These are phyloP conservation scores for Penicillium crustosum DNA, from an alignment of 2,329 filamentous ascomycete species.

Conservation along the genomic window DNA sequence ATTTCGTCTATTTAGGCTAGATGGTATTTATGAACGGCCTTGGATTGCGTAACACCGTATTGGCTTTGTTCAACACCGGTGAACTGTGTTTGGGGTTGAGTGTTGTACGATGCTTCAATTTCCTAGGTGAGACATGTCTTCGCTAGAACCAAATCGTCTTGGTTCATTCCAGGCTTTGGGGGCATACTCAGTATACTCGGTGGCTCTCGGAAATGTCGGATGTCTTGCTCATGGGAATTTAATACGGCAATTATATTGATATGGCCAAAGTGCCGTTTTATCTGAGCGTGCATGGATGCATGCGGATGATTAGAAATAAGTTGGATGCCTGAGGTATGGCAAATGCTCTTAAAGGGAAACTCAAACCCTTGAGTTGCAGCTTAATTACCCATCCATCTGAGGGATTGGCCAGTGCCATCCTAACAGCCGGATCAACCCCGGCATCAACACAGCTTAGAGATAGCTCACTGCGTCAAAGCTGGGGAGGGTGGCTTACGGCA, in stretches of 20 bases:
- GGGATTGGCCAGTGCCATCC: neutral
- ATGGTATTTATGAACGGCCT: neutral
- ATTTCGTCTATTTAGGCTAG: neutral
- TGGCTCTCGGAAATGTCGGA: neutral
- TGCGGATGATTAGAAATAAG: neutral
- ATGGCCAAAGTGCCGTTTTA: neutral
- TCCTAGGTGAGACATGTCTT: neutral
- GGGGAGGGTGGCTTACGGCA: slow-evolving; percentile 7
- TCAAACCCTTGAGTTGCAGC: slow-evolving; percentile 7
- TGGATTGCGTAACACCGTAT: neutral
- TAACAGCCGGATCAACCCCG: slow-evolving; percentile 2
- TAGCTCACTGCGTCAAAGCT: slow-evolving; percentile 3
- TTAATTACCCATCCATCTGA: neutral
- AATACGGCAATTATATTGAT: neutral
- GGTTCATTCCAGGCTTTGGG: neutral
- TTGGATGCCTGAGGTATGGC: neutral
- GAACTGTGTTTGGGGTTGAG: neutral
- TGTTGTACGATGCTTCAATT: slow-evolving; percentile 1
- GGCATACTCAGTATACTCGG: too few species aligned
- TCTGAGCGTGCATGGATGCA: neutral
- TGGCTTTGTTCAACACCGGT: neutral
- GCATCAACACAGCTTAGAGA: slow-evolving; percentile 1
- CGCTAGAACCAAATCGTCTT: neutral
- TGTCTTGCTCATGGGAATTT: neutral
- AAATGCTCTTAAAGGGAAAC: neutral